Percentiles rank a stretch among this genome's conserved stretches.
These are phyloP conservation scores for Coniosporium apollinis DNA, from an alignment of 495 filamentous ascomycete species.

Conservation along the genomic window DNA sequence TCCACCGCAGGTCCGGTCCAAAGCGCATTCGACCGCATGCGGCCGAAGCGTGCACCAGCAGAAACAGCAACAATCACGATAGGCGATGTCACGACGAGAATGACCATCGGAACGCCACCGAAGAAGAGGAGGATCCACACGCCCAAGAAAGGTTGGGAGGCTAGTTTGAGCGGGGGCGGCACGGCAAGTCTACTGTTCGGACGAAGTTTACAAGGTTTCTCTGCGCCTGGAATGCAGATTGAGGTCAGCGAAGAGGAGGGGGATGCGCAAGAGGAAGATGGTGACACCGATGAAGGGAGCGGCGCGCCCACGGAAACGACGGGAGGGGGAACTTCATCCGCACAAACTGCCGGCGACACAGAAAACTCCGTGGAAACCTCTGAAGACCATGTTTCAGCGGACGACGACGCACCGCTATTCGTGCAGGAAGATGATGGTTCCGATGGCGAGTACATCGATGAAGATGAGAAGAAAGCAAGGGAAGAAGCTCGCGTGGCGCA, in stretches of 20 bases:
- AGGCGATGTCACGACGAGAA: conserved; percentile 57
- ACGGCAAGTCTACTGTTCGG: conserved; percentile 38
- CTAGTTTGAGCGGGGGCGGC: conserved; percentile 6
- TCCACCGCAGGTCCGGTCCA: conserved; percentile 34
- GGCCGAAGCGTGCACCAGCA: conserved; percentile 42
- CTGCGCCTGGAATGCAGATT: conserved; percentile 45
- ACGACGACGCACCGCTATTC: background rate
- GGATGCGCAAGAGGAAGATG: background rate
- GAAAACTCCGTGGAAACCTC: no score
- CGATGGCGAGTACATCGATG: conserved; percentile 39
- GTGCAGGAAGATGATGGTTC: conserved; percentile 14
- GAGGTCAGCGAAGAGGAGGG: conserved; percentile 7
- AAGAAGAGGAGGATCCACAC: conserved; percentile 24
- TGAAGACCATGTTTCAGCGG: no score
- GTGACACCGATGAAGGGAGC: no score
- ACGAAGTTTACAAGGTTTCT: conserved; percentile 52
- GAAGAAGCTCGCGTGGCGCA: conserved; percentile 49
- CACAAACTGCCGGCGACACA: no score
- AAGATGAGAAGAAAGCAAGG: conserved; percentile 43
- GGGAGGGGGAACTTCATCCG: no score
- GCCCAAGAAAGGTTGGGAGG: conserved; percentile 9
- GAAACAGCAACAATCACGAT: conserved; percentile 82
- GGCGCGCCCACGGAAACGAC: no score
- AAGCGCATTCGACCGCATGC: conserved; percentile 51
- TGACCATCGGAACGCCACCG: conserved; percentile 35